phyloP scores from a whole-genome alignment of 2,329 filamentous ascomycete genomes.

The Cladophialophora exuberans region DNA sequence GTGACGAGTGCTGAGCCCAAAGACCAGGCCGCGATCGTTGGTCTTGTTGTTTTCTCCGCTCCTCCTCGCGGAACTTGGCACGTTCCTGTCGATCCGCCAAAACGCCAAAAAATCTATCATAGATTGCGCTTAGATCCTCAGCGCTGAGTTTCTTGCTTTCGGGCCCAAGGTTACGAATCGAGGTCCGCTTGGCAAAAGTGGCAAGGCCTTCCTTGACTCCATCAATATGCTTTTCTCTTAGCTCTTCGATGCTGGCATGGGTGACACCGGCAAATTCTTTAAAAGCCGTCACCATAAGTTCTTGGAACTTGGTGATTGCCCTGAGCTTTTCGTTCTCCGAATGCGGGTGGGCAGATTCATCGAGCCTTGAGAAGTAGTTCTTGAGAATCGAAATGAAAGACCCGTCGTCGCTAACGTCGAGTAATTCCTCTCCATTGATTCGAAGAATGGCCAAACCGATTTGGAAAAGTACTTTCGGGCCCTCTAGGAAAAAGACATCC shows the following conservation, averaged over 20 bases:
- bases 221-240: conserved; percentile 90
- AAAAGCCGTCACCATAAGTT: conserved; percentile 98
- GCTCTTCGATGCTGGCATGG: conserved; percentile 85
- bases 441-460: conserved; percentile 94
- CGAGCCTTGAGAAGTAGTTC: conserved; percentile 87
- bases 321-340: conserved; percentile 94
- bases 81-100: conserved; percentile 90
- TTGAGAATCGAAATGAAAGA: conserved; percentile 97
- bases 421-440: conserved; percentile 93
- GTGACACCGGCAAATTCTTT: conserved; percentile 97
- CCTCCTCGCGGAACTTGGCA: conserved; percentile 75
- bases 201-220: conserved; percentile 94
- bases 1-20: conserved; percentile 25
- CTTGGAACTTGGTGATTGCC: conserved; percentile 93
- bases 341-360: conserved; percentile 93
- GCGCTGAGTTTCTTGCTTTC: conserved; percentile 89
- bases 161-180: conserved; percentile 90
- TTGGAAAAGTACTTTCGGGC: conserved; percentile 95
- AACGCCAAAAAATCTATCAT: conserved; percentile 91
- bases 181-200: conserved; percentile 94
- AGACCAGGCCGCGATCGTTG: conserved; percentile 47
- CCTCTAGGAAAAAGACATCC: conserved; percentile 97
- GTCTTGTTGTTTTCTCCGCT: conserved; percentile 66
- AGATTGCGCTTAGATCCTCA: conserved; percentile 85
- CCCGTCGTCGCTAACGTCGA: conserved; percentile 92